These are phyloP conservation scores for Phoenix dactylifera DNA, from an alignment of 176 grass and related monocot species.

Conservation along the genomic window DNA sequence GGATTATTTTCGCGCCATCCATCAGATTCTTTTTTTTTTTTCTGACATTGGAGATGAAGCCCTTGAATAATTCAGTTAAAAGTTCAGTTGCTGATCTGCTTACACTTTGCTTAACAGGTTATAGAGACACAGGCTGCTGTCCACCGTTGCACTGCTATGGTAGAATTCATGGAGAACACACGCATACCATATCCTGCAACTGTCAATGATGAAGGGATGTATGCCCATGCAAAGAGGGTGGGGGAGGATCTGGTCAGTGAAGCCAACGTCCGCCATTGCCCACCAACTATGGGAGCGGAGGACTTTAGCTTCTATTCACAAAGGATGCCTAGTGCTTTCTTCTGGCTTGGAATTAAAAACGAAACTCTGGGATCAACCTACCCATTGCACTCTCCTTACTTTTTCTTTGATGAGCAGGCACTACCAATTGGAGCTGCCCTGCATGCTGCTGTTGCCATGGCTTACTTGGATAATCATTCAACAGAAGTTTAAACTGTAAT, in stretches of 20 bases:
- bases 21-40: no score
- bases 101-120: constrained; percentile 18
- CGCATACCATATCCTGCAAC: constrained; percentile 43
- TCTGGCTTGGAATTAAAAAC: constrained; percentile 27
- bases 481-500: no score
- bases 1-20: no score
- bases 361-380: not conserved
- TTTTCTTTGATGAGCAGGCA: constrained; percentile 44
- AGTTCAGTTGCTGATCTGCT: no score
- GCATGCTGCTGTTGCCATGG: constrained; percentile 55
- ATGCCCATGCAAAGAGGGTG: constrained; percentile 36
- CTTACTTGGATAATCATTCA: constrained; percentile 35
- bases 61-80: no score
- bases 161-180: constrained; percentile 51
- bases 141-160: constrained; percentile 30
- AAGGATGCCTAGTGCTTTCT: constrained; percentile 38
- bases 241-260: constrained; percentile 40
- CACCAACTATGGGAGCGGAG: constrained; percentile 34
- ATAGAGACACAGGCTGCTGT: constrained; percentile 44
- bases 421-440: constrained; percentile 53
- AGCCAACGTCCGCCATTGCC: constrained; percentile 21
- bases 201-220: constrained; percentile 40
- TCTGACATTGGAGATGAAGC: no score
- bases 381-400: constrained; percentile 43
- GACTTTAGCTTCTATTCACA: constrained; percentile 67